phyloP scores from a whole-genome alignment of 2,329 filamentous ascomycete species.

The Xylariaceae sp. region DNA sequence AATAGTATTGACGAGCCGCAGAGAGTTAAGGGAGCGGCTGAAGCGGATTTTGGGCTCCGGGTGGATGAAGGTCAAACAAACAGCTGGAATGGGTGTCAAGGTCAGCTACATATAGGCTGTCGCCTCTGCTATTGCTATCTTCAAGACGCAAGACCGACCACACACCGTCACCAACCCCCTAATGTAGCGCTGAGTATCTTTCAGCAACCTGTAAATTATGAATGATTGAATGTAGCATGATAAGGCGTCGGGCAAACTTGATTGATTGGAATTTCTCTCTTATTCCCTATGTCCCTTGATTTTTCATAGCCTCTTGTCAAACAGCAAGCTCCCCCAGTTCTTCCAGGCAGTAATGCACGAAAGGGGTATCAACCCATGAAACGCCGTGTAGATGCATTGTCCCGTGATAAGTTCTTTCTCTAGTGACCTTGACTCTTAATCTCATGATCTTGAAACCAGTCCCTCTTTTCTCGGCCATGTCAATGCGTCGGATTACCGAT shows the following conservation, averaged over 20 bases:
- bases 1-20: constrained; percentile 69
- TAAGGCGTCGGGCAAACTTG: background rate
- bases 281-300: too few species aligned
- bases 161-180: background rate
- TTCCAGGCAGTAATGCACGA: constrained; percentile 2
- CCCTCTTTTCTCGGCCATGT: too few species aligned
- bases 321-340: too few species aligned
- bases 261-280: background rate
- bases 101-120: constrained; percentile 79
- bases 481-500: too few species aligned
- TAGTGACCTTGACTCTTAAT: too few species aligned
- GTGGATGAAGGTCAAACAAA: constrained; percentile 79
- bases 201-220: constrained; percentile 22
- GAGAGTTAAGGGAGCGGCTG: constrained; percentile 70
- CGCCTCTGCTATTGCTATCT: background rate
- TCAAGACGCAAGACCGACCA: background rate
- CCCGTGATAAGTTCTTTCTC: too few species aligned
- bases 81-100: constrained; percentile 94
- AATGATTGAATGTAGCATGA: constrained; percentile 20
- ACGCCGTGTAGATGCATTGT: too few species aligned
- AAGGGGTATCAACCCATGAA: constrained; percentile 20
- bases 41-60: constrained; percentile 62
- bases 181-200: constrained; percentile 17
- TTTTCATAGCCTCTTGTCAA: too few species aligned
- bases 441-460: too few species aligned